Base-by-base conservation (phyloP, 192 early-diverging fungal species). In the Phycomyces nitens region DNA sequence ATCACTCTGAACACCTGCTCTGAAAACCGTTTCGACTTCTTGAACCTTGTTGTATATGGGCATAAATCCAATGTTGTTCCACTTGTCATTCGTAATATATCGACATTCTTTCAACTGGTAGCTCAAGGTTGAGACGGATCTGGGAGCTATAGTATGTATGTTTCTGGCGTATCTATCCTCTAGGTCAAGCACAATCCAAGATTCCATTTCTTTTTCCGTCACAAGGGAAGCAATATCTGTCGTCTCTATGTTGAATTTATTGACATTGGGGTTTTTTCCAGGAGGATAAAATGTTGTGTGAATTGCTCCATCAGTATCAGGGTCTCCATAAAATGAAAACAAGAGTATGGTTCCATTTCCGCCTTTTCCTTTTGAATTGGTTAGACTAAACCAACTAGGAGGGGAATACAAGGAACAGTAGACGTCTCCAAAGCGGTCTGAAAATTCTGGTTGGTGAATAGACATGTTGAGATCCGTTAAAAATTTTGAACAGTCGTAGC, bases 21-120 rank as follows among this genome's bases (percentile, higher is more conserved):
- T 26, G 63, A 65, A 71, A 1, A 40, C 21, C 22, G 57, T 71
- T 24, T 60, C 53, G 21, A 71, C 27, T 47, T 64, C 52, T 22
- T 56, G 63, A 24, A 62, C 65, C 16, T 44, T 49, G 41, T 65
- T 65, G 22, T 49, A 40, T 1, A 65, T 53, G 20, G 69, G 62
- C 49, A 65, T 60, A 52, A 71, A 71, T 14, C 69, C 69, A 20
- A 71, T 62, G 50, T 55, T 65, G 23, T 71, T 71, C 69, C 69
- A 71, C 15, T 62, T 58, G 24, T 34, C 52, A 22, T 22, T 5
- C 20, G 64, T 56, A n/a, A 71, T 21, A 43, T 71, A 65, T 29
- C 55, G 49, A 34, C 59, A 56, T 14, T 65, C 40, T 20, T 60
- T 55, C 0, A 71, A 10, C 24, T 71, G 41, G 24, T 71, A 71